Conservation (phyloP, 2,329 filamentous ascomycete genomes). For the Pezicula carpinea region DNA sequence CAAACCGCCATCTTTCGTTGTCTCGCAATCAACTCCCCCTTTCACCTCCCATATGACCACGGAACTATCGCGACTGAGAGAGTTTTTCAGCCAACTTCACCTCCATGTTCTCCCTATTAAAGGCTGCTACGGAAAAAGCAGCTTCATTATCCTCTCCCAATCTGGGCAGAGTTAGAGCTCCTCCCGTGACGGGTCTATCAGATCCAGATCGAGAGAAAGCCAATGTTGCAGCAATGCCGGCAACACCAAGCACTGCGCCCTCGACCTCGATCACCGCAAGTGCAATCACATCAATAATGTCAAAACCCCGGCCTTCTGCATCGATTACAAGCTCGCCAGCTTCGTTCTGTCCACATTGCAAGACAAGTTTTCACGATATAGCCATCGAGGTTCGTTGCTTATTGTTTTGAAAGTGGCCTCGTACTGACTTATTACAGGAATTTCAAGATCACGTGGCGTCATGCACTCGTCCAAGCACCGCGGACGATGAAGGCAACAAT, state of each 20-base stretch:
- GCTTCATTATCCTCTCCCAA: constrained; percentile 1
- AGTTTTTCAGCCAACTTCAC: background rate
- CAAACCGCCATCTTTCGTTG: background rate
- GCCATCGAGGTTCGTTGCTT: constrained; percentile 6
- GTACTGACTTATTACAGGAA: constrained; percentile 22
- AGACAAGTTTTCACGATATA: constrained; percentile 7
- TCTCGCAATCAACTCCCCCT: background rate
- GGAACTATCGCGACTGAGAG: background rate
- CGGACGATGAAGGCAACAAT: constrained; percentile 12
- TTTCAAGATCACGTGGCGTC: constrained; percentile 24
- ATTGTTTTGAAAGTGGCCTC: background rate
- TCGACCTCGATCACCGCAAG: background rate
- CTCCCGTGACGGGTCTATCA: constrained; percentile 1
- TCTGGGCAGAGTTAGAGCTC: constrained; percentile 11
- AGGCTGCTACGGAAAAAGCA: background rate
- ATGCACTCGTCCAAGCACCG: constrained; percentile 17
- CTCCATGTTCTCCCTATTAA: background rate
- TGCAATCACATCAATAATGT: background rate
- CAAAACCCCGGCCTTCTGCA: background rate
- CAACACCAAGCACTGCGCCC: constrained; percentile 2
- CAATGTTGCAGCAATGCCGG: background rate
- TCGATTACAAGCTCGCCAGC: constrained; percentile 2
- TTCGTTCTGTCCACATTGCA: constrained; percentile 9
- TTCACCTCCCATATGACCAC: background rate
- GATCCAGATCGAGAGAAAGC: constrained; percentile 2